Evolutionary conservation across 441 rosid genomes (phyloP), one percentile per base, ranked within the genome.

Genomic region (Adansonia gregorii): DNA sequence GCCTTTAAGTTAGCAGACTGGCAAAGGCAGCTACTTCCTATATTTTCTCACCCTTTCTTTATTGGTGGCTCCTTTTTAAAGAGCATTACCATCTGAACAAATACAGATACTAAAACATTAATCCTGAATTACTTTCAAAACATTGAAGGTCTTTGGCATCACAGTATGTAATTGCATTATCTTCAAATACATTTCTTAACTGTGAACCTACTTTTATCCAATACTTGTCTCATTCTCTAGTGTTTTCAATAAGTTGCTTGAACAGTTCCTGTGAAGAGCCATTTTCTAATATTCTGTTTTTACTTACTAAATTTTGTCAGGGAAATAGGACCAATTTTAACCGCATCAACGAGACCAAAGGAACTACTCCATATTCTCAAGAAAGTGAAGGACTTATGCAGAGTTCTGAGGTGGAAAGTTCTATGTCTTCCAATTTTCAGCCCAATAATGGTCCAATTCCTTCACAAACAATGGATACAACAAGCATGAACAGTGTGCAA

Each of bases 391-490:
- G 84, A 41, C 54, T 71, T 61, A 46, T 76, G 67, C 80, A 78
- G 71, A 88, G 77, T 82, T 76, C 86, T 76, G 94, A 89, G 82
- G 80, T 82, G 67, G 89, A 89, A 43, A 88, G 86, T 84, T 88
- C 94, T 83, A 74, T 79, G 66, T 87, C 94, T 76, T 87, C 88
- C 66, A 81, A 84, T 84, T 82, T 82, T 73, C 86, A 67, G 78
- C 89, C 83, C 76, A 83, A 79, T 72, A 83, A 81, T 81, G 79
- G 82, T 78, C 88, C 78, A 54, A 76, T 81, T 80, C 86, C 82
- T 78, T 86, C 97, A 67, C 92, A 85, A 73, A 82, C 93, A 56
- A 86, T 89, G 15, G 94, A 89, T 82, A 84, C 97, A 22, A 84
- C 86, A 72, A 91, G 93, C 86, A 85, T 86, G 78, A 89, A 76